Percentiles rank a stretch among this genome's conserved stretches.
These are phyloP conservation scores for Plasmodium ovale DNA, from an alignment of 169 alveolate species.

Conservation along the genomic window DNA sequence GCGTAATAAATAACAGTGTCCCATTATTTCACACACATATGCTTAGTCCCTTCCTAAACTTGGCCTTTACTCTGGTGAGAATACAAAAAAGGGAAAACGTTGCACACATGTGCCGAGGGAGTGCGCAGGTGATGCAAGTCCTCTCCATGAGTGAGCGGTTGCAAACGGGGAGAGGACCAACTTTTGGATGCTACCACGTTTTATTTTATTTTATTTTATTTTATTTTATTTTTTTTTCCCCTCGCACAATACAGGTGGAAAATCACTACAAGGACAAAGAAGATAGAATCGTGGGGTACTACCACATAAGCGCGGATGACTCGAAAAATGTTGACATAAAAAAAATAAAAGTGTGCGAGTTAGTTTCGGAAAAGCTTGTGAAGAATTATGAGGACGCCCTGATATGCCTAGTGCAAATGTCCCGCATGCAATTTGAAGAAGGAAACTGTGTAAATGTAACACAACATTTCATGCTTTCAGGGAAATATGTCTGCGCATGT, in stretches of 20 bases:
- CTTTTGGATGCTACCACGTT: too few species aligned
- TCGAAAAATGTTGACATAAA: constrained; percentile 43
- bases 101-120: background rate
- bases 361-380: constrained; percentile 41
- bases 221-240: background rate
- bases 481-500: too few species aligned
- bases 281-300: constrained; percentile 59
- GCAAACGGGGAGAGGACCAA: too few species aligned
- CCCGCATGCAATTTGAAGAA: constrained; percentile 22
- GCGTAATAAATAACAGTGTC: constrained; percentile 38
- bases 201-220: background rate
- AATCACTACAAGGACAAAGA: constrained; percentile 43
- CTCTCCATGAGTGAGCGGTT: too few species aligned
- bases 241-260: constrained; percentile 26
- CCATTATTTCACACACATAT: constrained; percentile 72
- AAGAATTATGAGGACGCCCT: constrained; percentile 60
- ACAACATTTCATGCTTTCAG: too few species aligned
- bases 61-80: constrained; percentile 66
- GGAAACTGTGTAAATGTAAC: constrained; percentile 55
- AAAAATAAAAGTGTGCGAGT: constrained; percentile 60
- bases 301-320: constrained; percentile 53
- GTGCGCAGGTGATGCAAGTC: too few species aligned
- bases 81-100: background rate
- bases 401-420: constrained; percentile 43
- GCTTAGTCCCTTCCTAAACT: constrained; percentile 37